Base-by-base conservation (phyloP, 2,329 filamentous ascomycete genomes). In the Diaporthe humulicola region DNA sequence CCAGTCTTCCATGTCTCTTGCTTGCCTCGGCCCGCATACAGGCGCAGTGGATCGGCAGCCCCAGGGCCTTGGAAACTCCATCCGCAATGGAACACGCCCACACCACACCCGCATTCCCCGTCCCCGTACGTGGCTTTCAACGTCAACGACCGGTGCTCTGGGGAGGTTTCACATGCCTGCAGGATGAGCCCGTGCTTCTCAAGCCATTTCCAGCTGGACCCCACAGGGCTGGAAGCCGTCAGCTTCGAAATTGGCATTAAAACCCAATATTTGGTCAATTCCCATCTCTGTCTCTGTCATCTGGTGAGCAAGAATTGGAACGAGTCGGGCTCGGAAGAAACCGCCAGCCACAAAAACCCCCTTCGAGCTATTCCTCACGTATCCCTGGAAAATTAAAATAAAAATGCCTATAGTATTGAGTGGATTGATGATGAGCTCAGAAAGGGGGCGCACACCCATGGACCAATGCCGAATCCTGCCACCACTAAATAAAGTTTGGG, bases 21-120 rank as follows among this genome's bases (percentile, higher is more conserved):
- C 36, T 67, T 61, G 33, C 48, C 70, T 72, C 70, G 70, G 70
- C 70, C 70, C 70, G 57, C 70, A 1, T 72, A n/a, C 57, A 33
- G 69, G 42, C 40, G 36, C 30, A 4, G 57, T 61, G 57, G 57
- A 72, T 64, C 57, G 48, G 48, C 64, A 69, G n/a, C 22, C 45
- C 48, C 64, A 38, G 9, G 9, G 12, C 30, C 50, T 33, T 42
- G 36, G 25, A 64, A 64, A 5, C 60, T 19, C 48, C 60, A 54
- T 64, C 70, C 30, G 70, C 30, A 64, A 56, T 54, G 70, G 57
- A 61, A 70, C 67, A 58, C 12, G 48, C 45, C 70, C 57, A 72
- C 42, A 33, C 38, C 57, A 71, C 57, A 17, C 36, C 48, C 58
- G n/a, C 56, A 61, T 61, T 71, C 70, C 57, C 69, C n/a, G 22